Base-by-base conservation (phyloP, 805 yeast genomes). In the Phaffomyces thermotolerans region DNA sequence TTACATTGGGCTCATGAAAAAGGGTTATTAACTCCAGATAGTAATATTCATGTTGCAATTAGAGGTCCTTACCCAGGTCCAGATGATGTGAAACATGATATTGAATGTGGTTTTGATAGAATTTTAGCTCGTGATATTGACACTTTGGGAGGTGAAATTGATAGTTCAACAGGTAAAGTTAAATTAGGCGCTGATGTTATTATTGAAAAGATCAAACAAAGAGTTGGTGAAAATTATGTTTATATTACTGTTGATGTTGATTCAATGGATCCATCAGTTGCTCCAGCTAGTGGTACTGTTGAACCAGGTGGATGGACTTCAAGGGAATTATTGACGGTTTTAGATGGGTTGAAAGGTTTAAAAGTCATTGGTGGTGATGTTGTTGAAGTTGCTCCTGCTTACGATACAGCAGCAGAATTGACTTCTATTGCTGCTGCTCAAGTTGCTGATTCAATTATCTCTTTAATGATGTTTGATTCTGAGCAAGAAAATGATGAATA, bases 1-100 rank as follows among this genome's bases (percentile, higher is more conserved):
- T 63, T 81, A 36, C 86, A 80, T 57, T 80, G 77, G 60, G 88
- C 88, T 1, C 75, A 76, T 37, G 87, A 81, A 58, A 71, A 76
- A 39, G 87, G 87, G 1, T 76, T 76, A 50, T 63, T 80, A 35
- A 60, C 69, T 4, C 63, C 67, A 14, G 64, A 66, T n/a, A 65
- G 68, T 33, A 73, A 76, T 51, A 71, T 71, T 44, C 87, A 81
- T 56, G 76, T 78, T 32, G 88, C 85, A 0, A 69, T 78, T 42
- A 65, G 87, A 48, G 86, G 85, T 4, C 86, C 86, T 1, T 76
- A 65, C 53, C 73, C 73, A 29, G 64, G 63, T 17, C 51, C 49
- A 40, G 39, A 50, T 36, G 68, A 63, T 39, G 64, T 65, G 17
- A 52, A 57, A 27, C 78, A 74, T 52, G 80, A 75, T 53, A 50